Conservation (phyloP, 768 basidiomycete genomes). For the Sistotremastrum niveocremeum region DNA sequence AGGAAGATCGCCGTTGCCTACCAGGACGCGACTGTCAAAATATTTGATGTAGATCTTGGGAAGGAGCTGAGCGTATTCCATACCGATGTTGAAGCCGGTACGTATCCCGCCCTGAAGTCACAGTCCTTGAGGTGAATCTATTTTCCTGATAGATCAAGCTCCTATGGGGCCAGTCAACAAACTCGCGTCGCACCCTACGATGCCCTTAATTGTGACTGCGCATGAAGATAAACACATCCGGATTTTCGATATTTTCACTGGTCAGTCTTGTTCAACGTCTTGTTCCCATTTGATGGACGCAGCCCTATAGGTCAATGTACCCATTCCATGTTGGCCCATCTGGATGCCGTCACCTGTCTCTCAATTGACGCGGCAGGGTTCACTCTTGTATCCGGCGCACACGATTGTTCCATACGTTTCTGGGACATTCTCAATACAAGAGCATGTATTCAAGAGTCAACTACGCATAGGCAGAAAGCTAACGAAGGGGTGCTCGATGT, state of each 20-base stretch:
- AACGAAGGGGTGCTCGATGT: slow-evolving; percentile 86
- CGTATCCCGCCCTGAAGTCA: slow-evolving; percentile 9
- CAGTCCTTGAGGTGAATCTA: background rate
- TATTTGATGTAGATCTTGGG: slow-evolving; percentile 84
- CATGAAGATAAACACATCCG: slow-evolving; percentile 92
- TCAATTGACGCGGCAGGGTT: slow-evolving; percentile 82
- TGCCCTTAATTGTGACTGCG: slow-evolving; percentile 76
- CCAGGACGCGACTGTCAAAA: slow-evolving; percentile 76
- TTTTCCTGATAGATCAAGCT: slow-evolving; percentile 44
- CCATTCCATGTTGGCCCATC: slow-evolving; percentile 80
- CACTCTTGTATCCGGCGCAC: slow-evolving; percentile 77
- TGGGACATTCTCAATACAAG: slow-evolving; percentile 82
- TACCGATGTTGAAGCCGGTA: slow-evolving; percentile 48
- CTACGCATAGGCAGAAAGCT: slow-evolving; percentile 79
- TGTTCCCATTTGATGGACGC: background rate
- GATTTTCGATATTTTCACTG: slow-evolving; percentile 73
- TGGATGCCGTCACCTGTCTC: slow-evolving; percentile 84
- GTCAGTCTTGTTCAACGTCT: slow-evolving; percentile 27
- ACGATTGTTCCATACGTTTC: slow-evolving; percentile 88
- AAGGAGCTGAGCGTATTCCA: slow-evolving; percentile 54
- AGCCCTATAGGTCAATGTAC: slow-evolving; percentile 59
- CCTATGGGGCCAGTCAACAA: slow-evolving; percentile 72
- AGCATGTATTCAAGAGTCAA: slow-evolving; percentile 80
- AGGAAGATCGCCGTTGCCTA: slow-evolving; percentile 86
- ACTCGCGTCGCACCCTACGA: slow-evolving; percentile 81